A percentile compares a stretch with the other conserved stretches of the same genome.
Evolutionary conservation across 2,329 filamentous ascomycete species (phyloP).

Genomic region (Fusarium sp.): DNA sequence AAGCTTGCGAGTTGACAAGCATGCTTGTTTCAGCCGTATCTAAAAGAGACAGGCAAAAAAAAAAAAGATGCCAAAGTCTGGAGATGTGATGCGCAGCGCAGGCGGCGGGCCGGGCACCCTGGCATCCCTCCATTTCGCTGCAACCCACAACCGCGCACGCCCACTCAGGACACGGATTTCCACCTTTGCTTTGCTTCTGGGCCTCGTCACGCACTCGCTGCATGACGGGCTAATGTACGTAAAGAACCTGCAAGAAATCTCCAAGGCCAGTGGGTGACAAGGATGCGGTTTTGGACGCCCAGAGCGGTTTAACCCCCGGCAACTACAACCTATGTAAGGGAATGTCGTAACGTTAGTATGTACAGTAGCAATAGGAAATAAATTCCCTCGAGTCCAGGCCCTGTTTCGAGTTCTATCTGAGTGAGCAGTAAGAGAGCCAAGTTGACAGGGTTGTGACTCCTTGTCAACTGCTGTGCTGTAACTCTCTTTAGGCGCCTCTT

Average conservation of each 20-base stretch:
- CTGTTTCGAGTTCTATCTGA: conserved; percentile 11
- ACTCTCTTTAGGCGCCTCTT: not conserved
- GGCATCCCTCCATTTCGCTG: not conserved
- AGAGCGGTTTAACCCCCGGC: conserved; percentile 2
- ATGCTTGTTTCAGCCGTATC: conserved; percentile 11
- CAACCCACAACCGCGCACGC: not conserved
- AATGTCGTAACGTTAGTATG: not conserved
- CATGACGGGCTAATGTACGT: conserved; percentile 5
- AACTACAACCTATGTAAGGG: not conserved
- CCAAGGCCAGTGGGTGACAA: conserved; percentile 6
- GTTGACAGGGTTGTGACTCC: conserved; percentile 31
- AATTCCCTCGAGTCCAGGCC: conserved; percentile 14
- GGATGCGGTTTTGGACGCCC: not conserved
- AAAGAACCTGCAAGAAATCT: conserved; percentile 10
- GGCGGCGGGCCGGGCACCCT: conserved; percentile 13
- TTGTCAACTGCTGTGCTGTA: conserved; percentile 6
- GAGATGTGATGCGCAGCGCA: conserved; percentile 9
- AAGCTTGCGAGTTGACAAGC: not conserved
- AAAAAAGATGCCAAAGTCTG: not conserved
- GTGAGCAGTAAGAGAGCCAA: conserved; percentile 12
- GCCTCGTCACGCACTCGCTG: not conserved
- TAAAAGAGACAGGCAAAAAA: not conserved
- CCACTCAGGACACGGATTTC: not conserved
- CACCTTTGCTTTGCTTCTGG: not conserved
- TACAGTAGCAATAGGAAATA: not conserved